Base-by-base conservation (phyloP, 2,329 filamentous ascomycete genomes). In the Fusarium succisae region DNA sequence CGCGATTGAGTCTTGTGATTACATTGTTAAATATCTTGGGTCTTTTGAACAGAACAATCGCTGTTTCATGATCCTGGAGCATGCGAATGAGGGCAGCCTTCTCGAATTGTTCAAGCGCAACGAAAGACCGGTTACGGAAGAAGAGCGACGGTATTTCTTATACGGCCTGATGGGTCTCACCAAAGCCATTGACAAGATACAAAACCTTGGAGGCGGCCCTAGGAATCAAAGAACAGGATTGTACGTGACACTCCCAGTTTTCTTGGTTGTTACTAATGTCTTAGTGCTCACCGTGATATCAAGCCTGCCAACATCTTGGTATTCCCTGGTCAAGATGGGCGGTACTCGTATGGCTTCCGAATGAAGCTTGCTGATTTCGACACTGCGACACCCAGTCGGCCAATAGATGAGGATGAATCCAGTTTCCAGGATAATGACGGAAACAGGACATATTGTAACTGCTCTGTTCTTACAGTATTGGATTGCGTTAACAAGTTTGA, bases 361-460 rank as follows among this genome's bases (percentile, higher is more conserved):
- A 44, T 70, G 32, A 75, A 73, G 22, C 55, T 75, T 30, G 56
- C 69, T 6, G 65, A 75, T n/a, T 75, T 72, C 28, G 72, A 73
- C 7, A 64, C 64, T 18, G 63, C 69, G 2, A 70, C 44, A 5
- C 8, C 45, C 0, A 18, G 15, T 17, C 32, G 22, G 1, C 22
- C 11, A 1, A 38, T 66, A 9, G 63, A 50, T 15, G 37, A 63
- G 2, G 38, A 13, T n/a, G 39, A 39, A 5, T n/a, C 32, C 3
- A 35, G 41, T 22, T 5, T 43, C 2, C 65, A 68, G 2, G 45
- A 75, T 11, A 70, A 70, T 10, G 30, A 70, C 17, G 73, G 73
- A 6, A 66, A 48, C 28, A 45, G 63, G 9, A 66, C 63, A 17
- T 75, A 75, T 20, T 62, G 72, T 68, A n/a, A 50, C 20, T 48